Percentiles rank a stretch among this genome's conserved stretches.
Conservation (phyloP, 1,139 yeast genomes). For the Yarrowia galli region DNA sequence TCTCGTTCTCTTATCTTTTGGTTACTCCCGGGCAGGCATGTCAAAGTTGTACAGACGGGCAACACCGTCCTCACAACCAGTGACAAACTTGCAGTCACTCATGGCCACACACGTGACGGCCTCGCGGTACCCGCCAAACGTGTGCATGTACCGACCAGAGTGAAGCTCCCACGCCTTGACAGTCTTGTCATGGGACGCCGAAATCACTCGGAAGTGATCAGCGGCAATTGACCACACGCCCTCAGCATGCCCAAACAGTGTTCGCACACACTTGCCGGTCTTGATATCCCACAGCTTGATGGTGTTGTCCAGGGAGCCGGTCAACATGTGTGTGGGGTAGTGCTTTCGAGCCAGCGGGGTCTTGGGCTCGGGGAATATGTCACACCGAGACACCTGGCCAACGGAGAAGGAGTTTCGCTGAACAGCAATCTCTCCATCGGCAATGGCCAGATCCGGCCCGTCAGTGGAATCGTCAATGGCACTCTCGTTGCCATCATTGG, state of each 20-base stretch:
- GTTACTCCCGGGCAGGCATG: conserved; percentile 6
- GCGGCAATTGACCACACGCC: conserved; percentile 98
- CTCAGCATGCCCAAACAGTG: conserved; percentile 96
- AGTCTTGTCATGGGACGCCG: conserved; percentile 91
- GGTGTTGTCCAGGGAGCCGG: conserved; percentile 91
- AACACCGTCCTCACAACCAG: conserved; percentile 87
- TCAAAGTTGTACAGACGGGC: conserved; percentile 84
- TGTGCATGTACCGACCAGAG: conserved; percentile 90
- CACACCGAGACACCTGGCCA: conserved; percentile 15
- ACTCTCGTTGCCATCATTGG: conserved; percentile 42
- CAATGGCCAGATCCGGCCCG: conserved; percentile 41
- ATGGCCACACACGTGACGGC: conserved; percentile 88
- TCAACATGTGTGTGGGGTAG: conserved; percentile 80
- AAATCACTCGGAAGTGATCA: conserved; percentile 89
- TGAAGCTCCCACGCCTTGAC: conserved; percentile 97
- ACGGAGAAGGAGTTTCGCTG: conserved; percentile 34
- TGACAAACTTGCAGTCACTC: conserved; percentile 87
- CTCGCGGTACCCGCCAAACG: conserved; percentile 76
- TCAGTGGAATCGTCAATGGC: conserved; percentile 44
- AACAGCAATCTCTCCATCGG: conserved; percentile 23
- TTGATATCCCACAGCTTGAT: conserved; percentile 91
- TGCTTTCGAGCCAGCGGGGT: conserved; percentile 42
- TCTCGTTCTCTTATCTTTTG: not conserved
- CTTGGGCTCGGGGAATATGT: conserved; percentile 38
- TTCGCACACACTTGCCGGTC: conserved; percentile 85